A percentile compares a stretch with the other conserved stretches of the same genome.
These are phyloP conservation scores for Candida sanyaensis DNA, from an alignment of 1,139 yeast species.

Conservation along the genomic window DNA sequence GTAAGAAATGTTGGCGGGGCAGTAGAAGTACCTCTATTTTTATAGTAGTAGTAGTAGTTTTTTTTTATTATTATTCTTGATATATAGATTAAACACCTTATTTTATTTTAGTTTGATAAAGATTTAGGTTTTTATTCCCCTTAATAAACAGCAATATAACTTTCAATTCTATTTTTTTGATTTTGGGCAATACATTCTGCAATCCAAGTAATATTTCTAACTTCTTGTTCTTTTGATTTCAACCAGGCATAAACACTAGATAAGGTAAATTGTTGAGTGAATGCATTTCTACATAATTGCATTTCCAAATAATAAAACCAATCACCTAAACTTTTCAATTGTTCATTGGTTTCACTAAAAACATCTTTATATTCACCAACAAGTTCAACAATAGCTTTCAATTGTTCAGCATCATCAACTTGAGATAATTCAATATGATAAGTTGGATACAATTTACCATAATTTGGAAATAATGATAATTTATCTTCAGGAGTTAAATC, in stretches of 20 bases:
- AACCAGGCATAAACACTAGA: constrained; percentile 96
- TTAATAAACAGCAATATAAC: constrained; percentile 71
- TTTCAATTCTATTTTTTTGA: constrained; percentile 79
- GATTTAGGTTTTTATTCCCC: neutral
- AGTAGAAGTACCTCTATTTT: constrained; percentile 42
- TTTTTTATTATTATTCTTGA: neutral
- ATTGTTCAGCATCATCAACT: constrained; percentile 85
- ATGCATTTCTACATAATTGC: constrained; percentile 88
- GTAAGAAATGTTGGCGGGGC: constrained; percentile 39
- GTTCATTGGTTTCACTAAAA: constrained; percentile 57
- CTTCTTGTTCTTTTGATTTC: constrained; percentile 93
- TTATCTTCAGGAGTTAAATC: constrained; percentile 75
- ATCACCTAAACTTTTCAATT: constrained; percentile 72
- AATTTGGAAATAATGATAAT: constrained; percentile 67
- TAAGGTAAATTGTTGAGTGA: constrained; percentile 94
- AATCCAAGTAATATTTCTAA: constrained; percentile 96
- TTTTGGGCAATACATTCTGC: constrained; percentile 95
- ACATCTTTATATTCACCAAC: constrained; percentile 75
- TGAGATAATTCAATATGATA: constrained; percentile 70
- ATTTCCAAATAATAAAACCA: constrained; percentile 91
- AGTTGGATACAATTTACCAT: constrained; percentile 80
- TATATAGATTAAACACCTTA: too few species aligned
- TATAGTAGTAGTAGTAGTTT: too few species aligned
- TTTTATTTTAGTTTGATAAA: neutral
- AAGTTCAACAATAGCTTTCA: constrained; percentile 69